Evolutionary conservation across 306 rosid genomes (phyloP).

Genomic region (Lathyrus aphaca): DNA sequence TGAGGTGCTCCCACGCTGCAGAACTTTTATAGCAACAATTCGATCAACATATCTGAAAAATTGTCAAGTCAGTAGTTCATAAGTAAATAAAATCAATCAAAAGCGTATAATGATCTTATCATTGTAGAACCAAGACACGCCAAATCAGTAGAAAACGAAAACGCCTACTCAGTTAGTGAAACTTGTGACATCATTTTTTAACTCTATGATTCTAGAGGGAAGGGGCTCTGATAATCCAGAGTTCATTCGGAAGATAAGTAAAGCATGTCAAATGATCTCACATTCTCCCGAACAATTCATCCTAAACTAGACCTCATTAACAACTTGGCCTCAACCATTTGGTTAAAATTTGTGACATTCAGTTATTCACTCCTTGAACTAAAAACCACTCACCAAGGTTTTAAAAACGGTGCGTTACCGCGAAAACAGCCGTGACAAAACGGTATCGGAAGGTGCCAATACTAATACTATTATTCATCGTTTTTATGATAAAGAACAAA

Average conservation of each 20-base stretch:
- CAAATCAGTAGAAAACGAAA: slow-evolving; percentile 24
- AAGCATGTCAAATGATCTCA: not conserved
- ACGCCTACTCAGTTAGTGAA: slow-evolving; percentile 15
- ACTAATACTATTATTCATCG: no score
- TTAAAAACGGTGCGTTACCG: no score
- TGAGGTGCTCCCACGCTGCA: slow-evolving; percentile 76
- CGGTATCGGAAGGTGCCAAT: no score
- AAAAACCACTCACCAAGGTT: slow-evolving; percentile 8
- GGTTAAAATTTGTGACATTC: slow-evolving; percentile 29
- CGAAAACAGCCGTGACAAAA: no score
- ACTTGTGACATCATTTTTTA: slow-evolving; percentile 1
- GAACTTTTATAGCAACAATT: slow-evolving; percentile 91
- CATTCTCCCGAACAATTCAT: not conserved
- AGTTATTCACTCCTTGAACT: slow-evolving; percentile 16
- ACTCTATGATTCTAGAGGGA: not conserved
- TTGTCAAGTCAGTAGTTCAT: slow-evolving; percentile 28
- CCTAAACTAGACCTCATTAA: not conserved
- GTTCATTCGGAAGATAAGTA: not conserved
- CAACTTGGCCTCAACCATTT: not conserved
- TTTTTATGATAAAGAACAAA: no score
- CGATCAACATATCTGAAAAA: slow-evolving; percentile 73
- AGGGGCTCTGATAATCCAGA: not conserved
- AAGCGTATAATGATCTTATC: not conserved
- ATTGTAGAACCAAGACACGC: slow-evolving; percentile 2
- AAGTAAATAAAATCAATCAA: slow-evolving; percentile 28